A percentile compares a stretch with the other conserved stretches of the same genome.
phyloP scores from a whole-genome alignment of 768 basidiomycete species.

The Gautieria morchelliformis region DNA sequence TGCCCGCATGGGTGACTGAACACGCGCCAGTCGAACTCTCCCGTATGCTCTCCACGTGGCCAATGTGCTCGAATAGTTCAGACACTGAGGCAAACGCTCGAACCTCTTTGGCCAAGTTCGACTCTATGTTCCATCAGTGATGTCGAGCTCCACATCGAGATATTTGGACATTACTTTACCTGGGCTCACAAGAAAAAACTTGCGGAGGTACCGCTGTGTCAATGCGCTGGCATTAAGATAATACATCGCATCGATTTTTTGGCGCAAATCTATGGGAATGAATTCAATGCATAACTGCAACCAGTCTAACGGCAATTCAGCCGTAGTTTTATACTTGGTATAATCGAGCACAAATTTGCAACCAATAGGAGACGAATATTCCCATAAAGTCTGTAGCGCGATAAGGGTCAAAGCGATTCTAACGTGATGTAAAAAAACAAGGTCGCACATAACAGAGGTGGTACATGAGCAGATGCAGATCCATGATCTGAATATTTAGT shows the following conservation, averaged over 20 bases:
- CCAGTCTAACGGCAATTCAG: slow-evolving; percentile 76
- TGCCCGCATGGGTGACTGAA: background rate
- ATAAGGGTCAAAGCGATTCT: no score
- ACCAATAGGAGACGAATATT: slow-evolving; percentile 30
- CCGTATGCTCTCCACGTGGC: background rate
- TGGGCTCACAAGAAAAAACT: slow-evolving; percentile 60
- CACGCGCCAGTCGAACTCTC: background rate
- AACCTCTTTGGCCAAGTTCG: background rate
- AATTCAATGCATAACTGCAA: slow-evolving; percentile 69
- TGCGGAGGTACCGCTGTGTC: slow-evolving; percentile 63
- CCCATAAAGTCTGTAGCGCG: background rate
- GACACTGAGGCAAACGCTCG: background rate
- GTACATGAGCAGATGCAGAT: slow-evolving; percentile 68
- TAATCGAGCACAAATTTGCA: slow-evolving; percentile 77
- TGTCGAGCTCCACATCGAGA: background rate
- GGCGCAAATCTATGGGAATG: slow-evolving; percentile 58
- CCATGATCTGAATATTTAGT: slow-evolving; percentile 69
- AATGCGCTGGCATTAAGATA: slow-evolving; percentile 67
- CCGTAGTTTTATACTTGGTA: slow-evolving; percentile 62
- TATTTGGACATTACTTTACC: slow-evolving; percentile 23
- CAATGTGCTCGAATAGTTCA: background rate
- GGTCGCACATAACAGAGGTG: slow-evolving; percentile 59
- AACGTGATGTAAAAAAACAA: background rate
- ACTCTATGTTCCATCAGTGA: background rate
- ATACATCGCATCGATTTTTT: slow-evolving; percentile 47